Base-by-base conservation (phyloP, 75 land plant genomes). In the Cupressus sempervirens region DNA sequence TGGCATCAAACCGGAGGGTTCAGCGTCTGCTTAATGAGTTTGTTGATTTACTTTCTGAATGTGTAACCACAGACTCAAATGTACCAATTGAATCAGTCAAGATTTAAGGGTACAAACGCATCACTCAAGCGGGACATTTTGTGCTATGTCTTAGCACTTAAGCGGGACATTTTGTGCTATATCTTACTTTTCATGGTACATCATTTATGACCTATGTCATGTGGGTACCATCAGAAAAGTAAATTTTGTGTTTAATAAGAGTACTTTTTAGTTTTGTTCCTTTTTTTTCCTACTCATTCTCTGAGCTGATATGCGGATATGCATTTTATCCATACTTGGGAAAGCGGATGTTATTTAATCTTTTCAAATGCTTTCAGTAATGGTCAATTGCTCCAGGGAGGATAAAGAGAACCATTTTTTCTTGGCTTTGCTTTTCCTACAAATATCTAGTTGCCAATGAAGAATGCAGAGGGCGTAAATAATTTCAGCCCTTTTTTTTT, bases 1-100 rank as follows among this genome's bases (percentile, higher is more conserved):
- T 97, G 98, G 99, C 99, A 54, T 92, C 99, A 45, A 94, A 96
- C 80, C 83, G 98, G 80, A 94, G 92, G 74, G 94, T 97, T 48
- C 99, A 97, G 82, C 88, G 99, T 36, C 77, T 97, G 85, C 93
- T 97, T 5, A 97, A 93, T 86, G 99, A 97, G 86, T 94, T 96
- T 87, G 88, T 94, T 87, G 98, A 96, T 87, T 89, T 94, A 36
- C 87, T 96, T 13, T 90, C 95, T 4, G 99, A 97, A 85, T 92
- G 91, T 83, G 96, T 90, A 80, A 83, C 36, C 43, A 80, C 52
- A 84, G 90, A 91, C 76, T 45, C 50, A 9, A 29, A 70, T 70
- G n/a, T n/a, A 23, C 30, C 7, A 23, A 67, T 7, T 23, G 70
- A n/a, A 67, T 30, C 70, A 8, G 34, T 70, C 34, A 10, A 70